Evolutionary conservation across 192 early-diverging fungal species (phyloP), one percentile per base, ranked within the genome.

Genomic region (Umbelopsis sp.): DNA sequence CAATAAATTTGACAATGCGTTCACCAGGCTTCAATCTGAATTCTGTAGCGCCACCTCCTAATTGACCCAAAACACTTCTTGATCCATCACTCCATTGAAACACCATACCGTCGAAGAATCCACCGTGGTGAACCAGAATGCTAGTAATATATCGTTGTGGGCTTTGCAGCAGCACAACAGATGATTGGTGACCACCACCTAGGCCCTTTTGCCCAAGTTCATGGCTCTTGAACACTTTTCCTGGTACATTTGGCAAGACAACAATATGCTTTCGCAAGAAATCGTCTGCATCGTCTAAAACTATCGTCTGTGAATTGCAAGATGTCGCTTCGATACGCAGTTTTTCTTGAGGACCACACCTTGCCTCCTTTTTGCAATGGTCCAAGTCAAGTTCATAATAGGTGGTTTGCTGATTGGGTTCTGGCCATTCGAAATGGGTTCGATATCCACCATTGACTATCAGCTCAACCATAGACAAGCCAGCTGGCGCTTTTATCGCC

Each of bases 381-480:
- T 61, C 68, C 3, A 74, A 15, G n/a, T 61, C 27, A 10, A 73
- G 8, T 15, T 23, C 21, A 0, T 69, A 20, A 16, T 22, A 1
- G n/a, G 46, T 64, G 7, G 76, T 68, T 22, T 53, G 79, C 52
- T 81, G 80, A 49, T 70, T 22, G 13, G 55, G 55, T 35, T 61
- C 46, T 10, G 81, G 70, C 65, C 80, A 90, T 73, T 90, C 89
- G 61, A 82, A 67, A 73, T 89, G 87, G 22, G 50, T 64, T 58
- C 73, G 71, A 64, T 85, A 81, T 45, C 45, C 37, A 48, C 69
- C 83, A 23, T 84, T 78, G 27, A 90, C 78, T 68, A 82, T 78
- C 20, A 85, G 61, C 73, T 90, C 89, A 5, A 89, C 58, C 74
- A 89, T 82, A 9, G 87, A 82, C 45, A 90, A 74, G 15, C 87